Evolutionary conservation across 2,329 filamentous ascomycete species (phyloP), one percentile per base, ranked within the genome.

Genomic region (Fusarium phyllophilum): DNA sequence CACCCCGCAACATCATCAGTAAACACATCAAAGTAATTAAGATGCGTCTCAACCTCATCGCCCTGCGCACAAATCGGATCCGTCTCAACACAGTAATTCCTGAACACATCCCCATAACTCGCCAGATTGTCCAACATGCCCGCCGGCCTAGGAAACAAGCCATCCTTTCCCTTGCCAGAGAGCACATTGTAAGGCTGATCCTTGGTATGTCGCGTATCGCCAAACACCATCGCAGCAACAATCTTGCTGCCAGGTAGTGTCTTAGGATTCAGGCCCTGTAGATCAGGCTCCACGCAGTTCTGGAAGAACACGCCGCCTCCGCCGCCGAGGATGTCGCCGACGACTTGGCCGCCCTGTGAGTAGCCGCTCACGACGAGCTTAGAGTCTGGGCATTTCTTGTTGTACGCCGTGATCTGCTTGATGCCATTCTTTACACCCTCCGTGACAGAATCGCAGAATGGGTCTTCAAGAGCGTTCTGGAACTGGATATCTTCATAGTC

Each of bases 251-350:
- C 65, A 0, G 65, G 65, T 1, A 26, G 36, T 14, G 62, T 52
- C 46, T 67, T 51, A 6, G 65, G 34, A 34, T 18, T 24, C 24
- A 68, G 15, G 24, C 65, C 65, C n/a, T 42, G 14, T 1, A 67
- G 34, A 15, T 68, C 31, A 6, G 66, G 52, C 17, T 61, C 65
- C 13, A 68, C 62, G 29, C 65, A 68, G 33, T 36, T 46, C 38
- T 68, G 17, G 54, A 68, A 68, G 62, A 68, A 68, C 4, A 68
- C 62, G 44, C 65, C 65, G 24, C 65, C 65, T 22, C 62, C 65
- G n/a, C 65, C 65, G 36, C 65, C 65, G 41, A 68, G 65, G 26
- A 68, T 68, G 15, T 67, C 62, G 12, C 65, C 65, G 10, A 68
- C 65, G 29, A 68, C 65, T 3, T 68, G 65, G 14, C 7, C 65